Evolutionary conservation across 2,329 filamentous ascomycete species (phyloP).

Genomic region (Nannizzia gypsea): DNA sequence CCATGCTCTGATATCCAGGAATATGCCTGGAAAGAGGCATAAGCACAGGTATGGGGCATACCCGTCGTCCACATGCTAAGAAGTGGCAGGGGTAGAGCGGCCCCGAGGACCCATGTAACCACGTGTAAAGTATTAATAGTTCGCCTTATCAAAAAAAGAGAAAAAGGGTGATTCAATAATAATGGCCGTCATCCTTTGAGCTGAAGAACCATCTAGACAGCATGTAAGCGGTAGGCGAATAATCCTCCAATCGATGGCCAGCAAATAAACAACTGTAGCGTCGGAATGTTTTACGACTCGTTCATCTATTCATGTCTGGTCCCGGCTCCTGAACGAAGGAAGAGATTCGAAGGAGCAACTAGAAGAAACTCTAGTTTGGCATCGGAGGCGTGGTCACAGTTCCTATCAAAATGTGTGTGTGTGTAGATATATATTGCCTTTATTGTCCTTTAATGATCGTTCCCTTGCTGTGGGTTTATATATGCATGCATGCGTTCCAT

Average conservation of each 20-base stretch:
- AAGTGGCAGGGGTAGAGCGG: background rate
- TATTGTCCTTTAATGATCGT: no score
- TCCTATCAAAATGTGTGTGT: no score
- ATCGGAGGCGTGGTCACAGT: background rate
- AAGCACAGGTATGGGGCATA: background rate
- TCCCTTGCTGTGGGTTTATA: no score
- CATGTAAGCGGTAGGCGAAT: background rate
- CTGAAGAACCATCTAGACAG: background rate
- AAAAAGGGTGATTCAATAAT: background rate
- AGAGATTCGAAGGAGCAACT: background rate
- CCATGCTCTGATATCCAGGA: no score
- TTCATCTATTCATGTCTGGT: constrained; percentile 3
- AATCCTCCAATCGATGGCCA: background rate
- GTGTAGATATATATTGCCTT: no score
- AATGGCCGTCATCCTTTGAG: background rate
- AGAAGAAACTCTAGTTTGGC: background rate
- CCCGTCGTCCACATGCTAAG: background rate
- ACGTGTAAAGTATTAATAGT: background rate
- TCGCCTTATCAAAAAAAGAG: background rate
- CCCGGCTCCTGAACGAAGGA: background rate
- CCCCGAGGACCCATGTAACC: background rate
- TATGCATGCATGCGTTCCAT: no score
- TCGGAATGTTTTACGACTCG: background rate
- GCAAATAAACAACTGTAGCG: background rate
- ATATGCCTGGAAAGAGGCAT: background rate